phyloP scores from a whole-genome alignment of 1,284 basidiomycete genomes.

The Apiotrichum porosum region DNA sequence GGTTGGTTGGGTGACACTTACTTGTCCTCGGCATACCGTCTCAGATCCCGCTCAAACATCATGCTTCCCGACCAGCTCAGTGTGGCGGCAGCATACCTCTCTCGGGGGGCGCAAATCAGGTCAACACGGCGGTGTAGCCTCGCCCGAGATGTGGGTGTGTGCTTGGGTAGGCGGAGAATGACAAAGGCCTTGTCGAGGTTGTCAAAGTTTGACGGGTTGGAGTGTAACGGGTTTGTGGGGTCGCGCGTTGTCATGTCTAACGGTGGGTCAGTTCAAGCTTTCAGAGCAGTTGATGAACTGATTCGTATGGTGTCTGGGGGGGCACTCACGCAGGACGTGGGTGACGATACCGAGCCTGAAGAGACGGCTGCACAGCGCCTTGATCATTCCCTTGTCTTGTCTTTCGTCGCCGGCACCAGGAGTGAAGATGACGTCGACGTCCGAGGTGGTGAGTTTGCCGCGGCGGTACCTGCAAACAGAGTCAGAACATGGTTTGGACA shows the following conservation, averaged over 20 bases:
- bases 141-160: too few species aligned
- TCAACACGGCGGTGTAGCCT: constrained; percentile 45
- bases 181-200: constrained; percentile 49
- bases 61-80: constrained; percentile 48
- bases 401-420: constrained; percentile 1
- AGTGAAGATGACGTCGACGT: constrained; percentile 46
- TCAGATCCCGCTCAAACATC: constrained; percentile 50
- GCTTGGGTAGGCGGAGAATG: constrained; percentile 32
- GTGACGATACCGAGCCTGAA: constrained; percentile 38
- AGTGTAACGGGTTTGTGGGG: constrained; percentile 24
- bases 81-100: constrained; percentile 44
- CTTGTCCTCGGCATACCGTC: constrained; percentile 37
- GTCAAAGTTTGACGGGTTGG: constrained; percentile 42
- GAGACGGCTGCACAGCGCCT: constrained; percentile 32
- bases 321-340: constrained; percentile 43
- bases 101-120: constrained; percentile 40
- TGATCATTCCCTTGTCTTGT: constrained; percentile 34
- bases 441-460: constrained; percentile 40
- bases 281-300: background rate
- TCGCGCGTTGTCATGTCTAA: constrained; percentile 32
- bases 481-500: too few species aligned
- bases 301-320: too few species aligned
- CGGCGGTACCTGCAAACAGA: constrained; percentile 35
- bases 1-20: constrained; percentile 6
- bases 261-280: background rate